Evolutionary conservation across 345 rosid species (phyloP), one percentile per base, ranked within the genome.

Genomic region (Melastoma malabathricum): DNA sequence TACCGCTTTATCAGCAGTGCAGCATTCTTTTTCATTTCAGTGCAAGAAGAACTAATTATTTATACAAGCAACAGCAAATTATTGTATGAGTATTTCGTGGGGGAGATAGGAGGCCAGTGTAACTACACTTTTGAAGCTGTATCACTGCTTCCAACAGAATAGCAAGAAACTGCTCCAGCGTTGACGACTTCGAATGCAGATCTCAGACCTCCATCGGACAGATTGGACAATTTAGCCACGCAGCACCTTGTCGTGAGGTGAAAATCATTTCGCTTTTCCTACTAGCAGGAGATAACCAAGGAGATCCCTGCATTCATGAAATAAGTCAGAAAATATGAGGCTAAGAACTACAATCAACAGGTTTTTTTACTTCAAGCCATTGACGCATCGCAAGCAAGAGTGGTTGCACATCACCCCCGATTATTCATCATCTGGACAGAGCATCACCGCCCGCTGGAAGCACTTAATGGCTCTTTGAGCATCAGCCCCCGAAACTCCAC

Each of bases 151-250:
- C 95, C 93, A 52, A 74, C 68, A 7, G 77, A 83, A 79, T 84
- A 72, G 76, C 96, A 87, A 72, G 95, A 72, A 72, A 79, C 82
- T 46, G 93, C 75, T 58, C 78, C 93, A 48, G 93, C 93, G 56
- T 93, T 85, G 56, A 84, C 78, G 58, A 87, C 69, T 68, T 92
- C 95, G 57, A 65, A 51, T 43, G 88, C 76, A 1, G 83, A 75
- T 76, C 63, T 82, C 38, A 77, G 59, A 60, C 86, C 79, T 54
- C 76, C 83, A 58, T 66, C 75, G 29, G 57, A 45, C 73, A 51
- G 48, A 10, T 74, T 51, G 15, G 73, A 64, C 65, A 64, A 55
- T 46, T 68, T 73, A 41, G 73, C 23, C 49, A 61, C 41, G 65
- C 77, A 71, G 74, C 88, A 87, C 70, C 93, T 82, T 62, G 75